Base-by-base conservation (phyloP, 768 basidiomycete species). In the Mycena galopus region DNA sequence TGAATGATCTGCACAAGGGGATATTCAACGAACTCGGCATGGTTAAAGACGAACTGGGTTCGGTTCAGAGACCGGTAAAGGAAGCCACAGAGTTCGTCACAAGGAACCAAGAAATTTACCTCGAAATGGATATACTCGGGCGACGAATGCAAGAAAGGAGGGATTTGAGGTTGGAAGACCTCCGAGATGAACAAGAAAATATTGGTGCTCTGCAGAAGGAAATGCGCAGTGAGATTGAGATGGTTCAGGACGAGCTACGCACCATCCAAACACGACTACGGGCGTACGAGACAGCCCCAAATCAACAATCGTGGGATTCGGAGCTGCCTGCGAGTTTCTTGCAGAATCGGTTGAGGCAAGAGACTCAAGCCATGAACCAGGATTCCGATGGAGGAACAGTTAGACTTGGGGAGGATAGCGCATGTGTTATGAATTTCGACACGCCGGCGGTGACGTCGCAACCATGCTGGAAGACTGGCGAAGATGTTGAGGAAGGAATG, bases 191-290 rank as follows among this genome's bases (percentile, higher is more conserved):
- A 55, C 25, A 29, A 55, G 11, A 55, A 29, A 55, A 16, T 27
- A 27, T 55, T 29, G 53, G 14, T 3, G 53, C 53, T 55, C 53
- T 55, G 53, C 3, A 11, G 25, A 60, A 44, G 42, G 42, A 44
- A 44, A 44, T 44, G 42, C 17, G 17, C 42, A 44, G 17, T 16
- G 42, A 44, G 37, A 9, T 60, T 25, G 59, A 42, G 59, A 4
- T 60, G 37, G 35, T 63, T 51, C 62, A 63, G 62, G 62, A 50
- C 19, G 44, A 63, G 23, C 30, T 63, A 33, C 62, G 62, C 47
- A 63, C 44, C 62, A 63, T 63, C 27, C 62, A 63, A 63, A 33
- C 44, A 51, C 62, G 47, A 63, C 29, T 63, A 27, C 39, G 39
- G 58, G 11, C 16, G 29, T 12, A 27, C 14, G 33, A 33, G 56